A percentile compares a stretch with the other conserved stretches of the same genome.
phyloP scores from a whole-genome alignment of 257 asterid genomes.

The Nicotiana knightiana region DNA sequence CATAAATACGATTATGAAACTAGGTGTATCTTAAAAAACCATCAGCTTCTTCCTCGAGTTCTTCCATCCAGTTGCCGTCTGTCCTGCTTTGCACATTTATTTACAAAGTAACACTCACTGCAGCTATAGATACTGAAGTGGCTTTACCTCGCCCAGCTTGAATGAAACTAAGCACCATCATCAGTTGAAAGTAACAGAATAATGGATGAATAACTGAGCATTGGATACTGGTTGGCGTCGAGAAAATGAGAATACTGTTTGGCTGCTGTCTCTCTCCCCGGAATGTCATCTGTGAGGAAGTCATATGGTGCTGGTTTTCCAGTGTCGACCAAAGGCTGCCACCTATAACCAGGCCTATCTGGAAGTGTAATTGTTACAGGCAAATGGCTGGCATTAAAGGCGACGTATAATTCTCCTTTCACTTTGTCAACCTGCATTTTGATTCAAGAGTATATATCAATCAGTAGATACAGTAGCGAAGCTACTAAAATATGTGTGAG shows the following conservation, averaged over 20 bases:
- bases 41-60: background rate
- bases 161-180: background rate
- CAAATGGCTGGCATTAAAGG: slow-evolving; percentile 77
- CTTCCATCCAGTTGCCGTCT: background rate
- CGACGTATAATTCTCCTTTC: slow-evolving; percentile 76
- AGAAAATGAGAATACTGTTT: slow-evolving; percentile 82
- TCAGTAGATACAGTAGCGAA: background rate
- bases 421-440: slow-evolving; percentile 57
- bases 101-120: background rate
- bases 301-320: slow-evolving; percentile 80
- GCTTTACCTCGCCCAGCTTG: background rate
- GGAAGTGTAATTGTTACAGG: slow-evolving; percentile 62
- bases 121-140: background rate
- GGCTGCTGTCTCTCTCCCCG: slow-evolving; percentile 37
- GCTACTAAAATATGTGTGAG: background rate
- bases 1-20: background rate
- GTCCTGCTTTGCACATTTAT: background rate
- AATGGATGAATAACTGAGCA: slow-evolving; percentile 86
- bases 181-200: slow-evolving; percentile 55
- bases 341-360: slow-evolving; percentile 64
- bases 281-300: slow-evolving; percentile 50
- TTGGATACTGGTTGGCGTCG: slow-evolving; percentile 70
- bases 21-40: background rate
- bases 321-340: slow-evolving; percentile 90
- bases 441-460: background rate